Evolutionary conservation across 73 alveolate genomes (phyloP).

Genomic region (Paraurostyla sp.): DNA sequence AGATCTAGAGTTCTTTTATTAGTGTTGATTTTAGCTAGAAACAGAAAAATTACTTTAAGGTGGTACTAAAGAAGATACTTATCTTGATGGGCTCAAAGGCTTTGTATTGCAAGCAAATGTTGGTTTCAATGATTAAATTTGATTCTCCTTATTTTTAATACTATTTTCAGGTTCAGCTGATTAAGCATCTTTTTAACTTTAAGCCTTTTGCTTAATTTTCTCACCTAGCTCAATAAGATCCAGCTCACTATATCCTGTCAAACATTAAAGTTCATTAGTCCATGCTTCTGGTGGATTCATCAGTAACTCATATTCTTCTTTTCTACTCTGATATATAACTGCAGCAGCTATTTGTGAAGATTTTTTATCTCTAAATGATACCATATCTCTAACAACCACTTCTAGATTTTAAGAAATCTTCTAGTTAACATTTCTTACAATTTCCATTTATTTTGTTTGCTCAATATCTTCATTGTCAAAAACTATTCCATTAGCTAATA

Average conservation of each 20-base stretch:
- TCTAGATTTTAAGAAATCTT: background rate
- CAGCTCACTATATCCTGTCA: background rate
- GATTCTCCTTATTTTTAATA: conserved; percentile 7
- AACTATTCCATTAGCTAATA: conserved; percentile 43
- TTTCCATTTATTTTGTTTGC: background rate
- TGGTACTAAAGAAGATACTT: background rate
- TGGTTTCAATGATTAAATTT: background rate
- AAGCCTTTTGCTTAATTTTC: background rate
- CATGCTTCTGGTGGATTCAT: conserved; percentile 1
- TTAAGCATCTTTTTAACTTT: background rate
- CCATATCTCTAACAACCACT: background rate
- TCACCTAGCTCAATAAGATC: conserved; percentile 7
- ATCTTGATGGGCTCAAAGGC: background rate
- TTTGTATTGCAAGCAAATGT: background rate
- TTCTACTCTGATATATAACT: conserved; percentile 34
- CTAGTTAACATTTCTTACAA: background rate
- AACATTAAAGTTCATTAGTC: background rate
- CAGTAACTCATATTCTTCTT: background rate
- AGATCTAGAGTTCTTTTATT: background rate
- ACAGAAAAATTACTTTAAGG: too few relatives aligned
- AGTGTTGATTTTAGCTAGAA: too few relatives aligned
- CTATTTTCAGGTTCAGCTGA: background rate
- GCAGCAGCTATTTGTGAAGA: conserved; percentile 31
- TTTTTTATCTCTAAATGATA: conserved; percentile 13
- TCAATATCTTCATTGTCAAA: conserved; percentile 51